Percentiles rank a stretch among this genome's conserved stretches.
These are phyloP conservation scores for Pseudocercospora pini-densiflorae DNA, from an alignment of 2,329 filamentous ascomycete species.

Conservation along the genomic window DNA sequence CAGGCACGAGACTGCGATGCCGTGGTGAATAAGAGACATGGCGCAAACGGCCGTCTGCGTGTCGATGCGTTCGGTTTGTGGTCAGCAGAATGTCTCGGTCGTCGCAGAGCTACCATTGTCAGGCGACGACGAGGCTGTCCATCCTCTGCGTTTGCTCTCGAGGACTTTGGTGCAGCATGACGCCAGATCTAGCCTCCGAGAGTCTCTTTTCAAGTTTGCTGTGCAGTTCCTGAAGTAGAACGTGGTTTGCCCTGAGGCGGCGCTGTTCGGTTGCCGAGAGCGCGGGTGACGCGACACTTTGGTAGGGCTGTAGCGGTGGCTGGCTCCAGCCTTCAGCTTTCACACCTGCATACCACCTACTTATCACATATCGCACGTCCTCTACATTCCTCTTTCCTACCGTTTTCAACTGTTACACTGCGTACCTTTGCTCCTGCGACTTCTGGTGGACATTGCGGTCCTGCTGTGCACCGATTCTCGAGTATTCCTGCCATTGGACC, in stretches of 20 bases:
- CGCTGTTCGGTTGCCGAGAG: neutral
- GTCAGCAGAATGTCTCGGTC: neutral
- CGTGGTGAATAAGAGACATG: conserved; percentile 4
- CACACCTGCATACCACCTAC: neutral
- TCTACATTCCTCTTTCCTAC: neutral
- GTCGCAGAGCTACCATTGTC: neutral
- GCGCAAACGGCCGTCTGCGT: neutral
- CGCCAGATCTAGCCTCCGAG: conserved; percentile 6
- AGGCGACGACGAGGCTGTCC: neutral
- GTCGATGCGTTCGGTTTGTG: neutral
- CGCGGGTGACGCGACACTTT: neutral
- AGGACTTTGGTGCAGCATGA: neutral
- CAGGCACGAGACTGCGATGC: conserved; percentile 1
- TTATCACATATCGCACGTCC: neutral
- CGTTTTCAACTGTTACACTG: neutral
- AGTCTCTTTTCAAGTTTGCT: neutral
- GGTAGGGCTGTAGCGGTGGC: neutral
- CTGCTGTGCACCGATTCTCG: neutral
- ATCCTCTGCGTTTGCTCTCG: neutral
- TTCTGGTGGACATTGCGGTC: too few species aligned
- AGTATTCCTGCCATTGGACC: neutral
- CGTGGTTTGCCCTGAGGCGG: conserved; percentile 4
- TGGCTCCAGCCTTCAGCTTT: neutral
- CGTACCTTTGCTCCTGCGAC: neutral
- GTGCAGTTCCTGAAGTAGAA: neutral